These are phyloP conservation scores for Mycena leptocephala DNA, from an alignment of 768 basidiomycete genomes.

Conservation along the genomic window DNA sequence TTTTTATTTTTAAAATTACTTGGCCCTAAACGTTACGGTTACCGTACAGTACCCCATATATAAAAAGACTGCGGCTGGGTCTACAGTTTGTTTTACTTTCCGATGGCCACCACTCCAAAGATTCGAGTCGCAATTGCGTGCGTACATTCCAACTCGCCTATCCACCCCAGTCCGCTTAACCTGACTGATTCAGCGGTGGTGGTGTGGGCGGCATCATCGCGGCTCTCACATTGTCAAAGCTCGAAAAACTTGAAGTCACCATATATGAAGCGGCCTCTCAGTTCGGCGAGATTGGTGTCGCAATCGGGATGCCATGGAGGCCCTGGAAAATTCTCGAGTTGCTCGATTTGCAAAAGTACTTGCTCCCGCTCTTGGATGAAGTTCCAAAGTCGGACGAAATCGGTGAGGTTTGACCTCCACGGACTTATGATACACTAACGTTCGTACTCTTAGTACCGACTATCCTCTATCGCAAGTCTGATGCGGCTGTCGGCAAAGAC, in stretches of 20 bases:
- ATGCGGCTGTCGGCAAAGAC: neutral
- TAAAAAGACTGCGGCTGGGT: too few relatives aligned
- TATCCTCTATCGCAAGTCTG: neutral
- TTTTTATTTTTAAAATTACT: too few relatives aligned
- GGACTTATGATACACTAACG: neutral
- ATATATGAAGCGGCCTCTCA: neutral
- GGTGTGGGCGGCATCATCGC: neutral
- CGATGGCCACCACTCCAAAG: neutral
- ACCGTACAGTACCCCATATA: too few relatives aligned
- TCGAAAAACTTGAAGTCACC: neutral
- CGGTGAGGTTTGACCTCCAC: neutral
- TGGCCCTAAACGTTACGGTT: too few relatives aligned
- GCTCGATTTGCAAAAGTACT: neutral
- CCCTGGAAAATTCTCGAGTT: neutral
- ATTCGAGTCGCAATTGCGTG: neutral
- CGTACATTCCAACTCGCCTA: neutral
- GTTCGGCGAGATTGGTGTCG: neutral
- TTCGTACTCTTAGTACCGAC: neutral
- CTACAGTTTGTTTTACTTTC: too few relatives aligned
- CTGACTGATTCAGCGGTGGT: neutral
- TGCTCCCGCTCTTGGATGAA: neutral
- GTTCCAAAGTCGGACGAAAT: neutral
- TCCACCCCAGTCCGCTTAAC: too few relatives aligned
- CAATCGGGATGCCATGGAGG: neutral
- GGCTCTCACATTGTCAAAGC: neutral